A percentile compares a stretch with the other conserved stretches of the same genome.
Conservation (phyloP, 768 basidiomycete species). For the Suillus brevipes region DNA sequence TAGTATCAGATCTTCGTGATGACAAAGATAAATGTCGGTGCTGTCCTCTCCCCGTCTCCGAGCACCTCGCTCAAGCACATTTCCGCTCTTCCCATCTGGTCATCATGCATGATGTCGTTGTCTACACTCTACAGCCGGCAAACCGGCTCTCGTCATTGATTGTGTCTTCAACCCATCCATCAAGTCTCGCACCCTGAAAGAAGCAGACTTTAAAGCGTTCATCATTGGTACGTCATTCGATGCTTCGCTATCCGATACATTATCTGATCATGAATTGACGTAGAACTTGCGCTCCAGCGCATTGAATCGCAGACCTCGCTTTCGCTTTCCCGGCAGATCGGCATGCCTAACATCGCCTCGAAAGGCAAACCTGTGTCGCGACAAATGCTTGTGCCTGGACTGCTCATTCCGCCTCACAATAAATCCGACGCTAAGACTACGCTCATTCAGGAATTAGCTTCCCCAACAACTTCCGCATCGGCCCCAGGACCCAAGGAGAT, state of each 20-base stretch:
- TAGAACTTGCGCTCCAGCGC: slow-evolving; percentile 69
- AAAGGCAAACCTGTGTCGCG: slow-evolving; percentile 70
- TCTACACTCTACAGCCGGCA: slow-evolving; percentile 57
- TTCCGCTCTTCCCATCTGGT: slow-evolving; percentile 12
- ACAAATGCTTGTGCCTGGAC: slow-evolving; percentile 53
- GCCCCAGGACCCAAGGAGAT: slow-evolving; percentile 41
- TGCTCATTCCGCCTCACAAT: slow-evolving; percentile 34
- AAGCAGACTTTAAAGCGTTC: slow-evolving; percentile 67
- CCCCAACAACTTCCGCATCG: slow-evolving; percentile 42
- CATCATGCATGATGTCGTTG: background rate
- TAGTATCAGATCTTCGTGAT: slow-evolving; percentile 62
- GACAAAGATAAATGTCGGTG: slow-evolving; percentile 71
- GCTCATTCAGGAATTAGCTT: slow-evolving; percentile 34
- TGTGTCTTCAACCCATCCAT: slow-evolving; percentile 62
- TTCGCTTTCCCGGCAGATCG: slow-evolving; percentile 66
- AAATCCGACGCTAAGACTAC: slow-evolving; percentile 6
- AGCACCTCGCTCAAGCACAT: slow-evolving; percentile 11
- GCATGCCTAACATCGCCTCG: slow-evolving; percentile 72
- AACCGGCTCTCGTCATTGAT: slow-evolving; percentile 70
- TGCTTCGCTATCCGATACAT: slow-evolving; percentile 8
- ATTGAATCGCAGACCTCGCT: slow-evolving; percentile 62
- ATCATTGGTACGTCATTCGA: slow-evolving; percentile 55
- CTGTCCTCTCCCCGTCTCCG: slow-evolving; percentile 12
- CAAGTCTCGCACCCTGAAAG: slow-evolving; percentile 57
- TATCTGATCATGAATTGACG: slow-evolving; percentile 14